Evolutionary conservation across 495 filamentous ascomycete species (phyloP).

Genomic region (Penicillium tannophilum): DNA sequence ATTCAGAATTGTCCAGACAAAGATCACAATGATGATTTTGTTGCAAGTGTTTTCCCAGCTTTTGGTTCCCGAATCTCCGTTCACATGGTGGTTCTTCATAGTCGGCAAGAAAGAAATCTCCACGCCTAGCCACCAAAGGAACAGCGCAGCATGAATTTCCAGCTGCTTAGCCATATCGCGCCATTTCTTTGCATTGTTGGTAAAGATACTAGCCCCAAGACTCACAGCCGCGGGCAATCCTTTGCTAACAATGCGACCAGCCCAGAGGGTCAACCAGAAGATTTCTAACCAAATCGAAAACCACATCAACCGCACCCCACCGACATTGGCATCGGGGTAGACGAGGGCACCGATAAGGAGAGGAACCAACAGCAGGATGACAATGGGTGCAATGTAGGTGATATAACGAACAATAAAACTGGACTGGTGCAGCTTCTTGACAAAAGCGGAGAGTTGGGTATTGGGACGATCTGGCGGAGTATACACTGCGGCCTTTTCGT

Average conservation of each 20-base stretch:
- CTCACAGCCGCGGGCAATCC: conserved; percentile 68
- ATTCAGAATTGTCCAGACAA: conserved; percentile 80
- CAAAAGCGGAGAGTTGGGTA: conserved; percentile 59
- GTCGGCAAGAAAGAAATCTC: conserved; percentile 63
- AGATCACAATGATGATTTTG: conserved; percentile 82
- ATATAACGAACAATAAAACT: conserved; percentile 82
- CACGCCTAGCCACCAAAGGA: conserved; percentile 90
- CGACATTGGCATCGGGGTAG: conserved; percentile 66
- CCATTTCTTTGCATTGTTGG: conserved; percentile 93
- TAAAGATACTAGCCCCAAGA: conserved; percentile 72
- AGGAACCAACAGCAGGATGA: conserved; percentile 75
- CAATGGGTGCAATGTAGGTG: conserved; percentile 80
- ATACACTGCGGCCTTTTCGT: conserved; percentile 69
- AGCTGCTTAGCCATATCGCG: conserved; percentile 83
- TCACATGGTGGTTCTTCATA: conserved; percentile 72
- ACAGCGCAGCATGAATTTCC: conserved; percentile 82
- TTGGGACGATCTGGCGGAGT: conserved; percentile 68
- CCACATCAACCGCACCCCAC: conserved; percentile 81
- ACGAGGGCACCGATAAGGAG: conserved; percentile 73
- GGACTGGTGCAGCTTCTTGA: conserved; percentile 71
- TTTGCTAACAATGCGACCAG: conserved; percentile 73
- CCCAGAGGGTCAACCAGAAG: conserved; percentile 91
- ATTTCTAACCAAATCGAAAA: conserved; percentile 95
- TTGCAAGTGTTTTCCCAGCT: conserved; percentile 78
- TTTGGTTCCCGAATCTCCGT: conserved; percentile 52